Percentiles rank a stretch among this genome's conserved stretches.
Conservation (phyloP, 2,329 filamentous ascomycete species). For the Aspergillus oerlinghausenensis region DNA sequence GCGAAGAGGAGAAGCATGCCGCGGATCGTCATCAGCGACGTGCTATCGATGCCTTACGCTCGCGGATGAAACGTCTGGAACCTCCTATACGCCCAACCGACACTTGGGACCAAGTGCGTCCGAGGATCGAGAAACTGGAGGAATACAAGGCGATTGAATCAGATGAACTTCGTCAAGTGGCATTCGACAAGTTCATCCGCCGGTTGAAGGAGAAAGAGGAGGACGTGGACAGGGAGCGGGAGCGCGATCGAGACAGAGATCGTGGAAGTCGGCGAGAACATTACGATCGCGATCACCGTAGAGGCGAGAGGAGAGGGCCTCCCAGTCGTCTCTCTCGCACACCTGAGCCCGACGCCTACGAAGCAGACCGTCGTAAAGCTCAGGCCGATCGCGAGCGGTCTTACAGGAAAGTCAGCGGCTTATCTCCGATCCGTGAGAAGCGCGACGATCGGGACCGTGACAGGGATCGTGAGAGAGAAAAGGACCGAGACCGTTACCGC, state of each 20-base stretch:
- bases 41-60: conserved; percentile 77
- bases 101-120: conserved; percentile 82
- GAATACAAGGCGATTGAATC: conserved; percentile 80
- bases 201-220: conserved; percentile 90
- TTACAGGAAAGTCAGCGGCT: conserved; percentile 73
- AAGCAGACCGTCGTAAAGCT: conserved; percentile 89
- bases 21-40: conserved; percentile 81
- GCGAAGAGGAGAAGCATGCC: conserved; percentile 76
- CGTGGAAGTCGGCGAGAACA: conserved; percentile 50
- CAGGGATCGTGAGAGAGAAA: conserved; percentile 34
- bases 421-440: conserved; percentile 46
- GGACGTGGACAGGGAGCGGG: conserved; percentile 62
- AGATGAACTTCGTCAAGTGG: conserved; percentile 75
- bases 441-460: conserved; percentile 32
- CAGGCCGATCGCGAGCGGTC: conserved; percentile 92
- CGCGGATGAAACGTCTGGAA: conserved; percentile 82
- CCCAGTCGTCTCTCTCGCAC: conserved; percentile 68
- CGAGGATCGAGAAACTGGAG: conserved; percentile 71
- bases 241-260: conserved; percentile 49
- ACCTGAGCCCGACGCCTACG: conserved; percentile 90
- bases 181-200: conserved; percentile 88
- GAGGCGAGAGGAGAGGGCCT: conserved; percentile 36
- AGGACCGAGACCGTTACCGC: conserved; percentile 36
- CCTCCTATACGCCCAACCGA: conserved; percentile 74
- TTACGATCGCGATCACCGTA: conserved; percentile 51